phyloP scores from a whole-genome alignment of 306 rosid genomes.

The Sophora flavescens region DNA sequence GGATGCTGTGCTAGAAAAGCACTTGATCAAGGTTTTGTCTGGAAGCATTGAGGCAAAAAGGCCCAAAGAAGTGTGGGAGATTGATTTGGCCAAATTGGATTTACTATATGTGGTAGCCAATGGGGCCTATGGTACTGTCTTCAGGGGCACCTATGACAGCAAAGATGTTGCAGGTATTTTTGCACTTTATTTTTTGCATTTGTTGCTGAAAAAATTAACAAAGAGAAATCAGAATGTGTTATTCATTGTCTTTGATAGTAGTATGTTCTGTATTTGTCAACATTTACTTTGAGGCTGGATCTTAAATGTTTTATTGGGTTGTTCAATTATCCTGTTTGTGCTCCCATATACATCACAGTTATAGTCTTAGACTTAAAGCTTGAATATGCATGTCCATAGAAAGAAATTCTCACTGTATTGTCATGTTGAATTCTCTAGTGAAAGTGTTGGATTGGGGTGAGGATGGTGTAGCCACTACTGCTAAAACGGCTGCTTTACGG shows the following conservation, averaged over 20 bases:
- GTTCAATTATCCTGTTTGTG: neutral
- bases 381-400: slow-evolving; percentile 15
- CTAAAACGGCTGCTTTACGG: slow-evolving; percentile 82
- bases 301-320: neutral
- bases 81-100: slow-evolving; percentile 83
- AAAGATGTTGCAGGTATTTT: slow-evolving; percentile 91
- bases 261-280: neutral
- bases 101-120: slow-evolving; percentile 74
- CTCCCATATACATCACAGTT: neutral
- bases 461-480: slow-evolving; percentile 75
- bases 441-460: slow-evolving; percentile 99
- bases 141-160: slow-evolving; percentile 78
- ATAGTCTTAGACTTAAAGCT: neutral
- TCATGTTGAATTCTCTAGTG: slow-evolving; percentile 64
- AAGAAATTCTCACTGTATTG: slow-evolving; percentile 26
- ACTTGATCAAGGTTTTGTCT: slow-evolving; percentile 87
- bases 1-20: slow-evolving; percentile 93
- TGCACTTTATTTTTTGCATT: slow-evolving; percentile 15
- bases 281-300: neutral
- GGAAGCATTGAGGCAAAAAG: slow-evolving; percentile 53
- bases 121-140: slow-evolving; percentile 88
- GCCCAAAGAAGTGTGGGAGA: slow-evolving; percentile 92
- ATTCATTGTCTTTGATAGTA: neutral
- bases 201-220: neutral
- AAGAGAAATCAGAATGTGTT: slow-evolving; percentile 5